Conservation (phyloP, 208 protist species). For the Trypanosoma caninum region DNA sequence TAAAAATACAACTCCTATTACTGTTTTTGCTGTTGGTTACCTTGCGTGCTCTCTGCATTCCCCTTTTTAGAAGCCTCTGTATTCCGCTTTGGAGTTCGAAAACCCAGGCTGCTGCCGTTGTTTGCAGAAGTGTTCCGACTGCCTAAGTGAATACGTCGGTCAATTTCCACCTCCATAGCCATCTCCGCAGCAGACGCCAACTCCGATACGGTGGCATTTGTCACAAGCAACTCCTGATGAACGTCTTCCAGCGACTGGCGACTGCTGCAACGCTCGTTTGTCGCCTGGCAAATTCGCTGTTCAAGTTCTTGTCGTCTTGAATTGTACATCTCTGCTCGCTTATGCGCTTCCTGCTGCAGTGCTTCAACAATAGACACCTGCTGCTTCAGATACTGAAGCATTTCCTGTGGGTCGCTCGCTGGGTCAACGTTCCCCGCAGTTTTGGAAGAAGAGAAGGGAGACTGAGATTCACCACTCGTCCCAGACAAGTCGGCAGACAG, state of each 20-base stretch:
- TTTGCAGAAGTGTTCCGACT: neutral
- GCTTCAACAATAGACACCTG: slow-evolving; percentile 56
- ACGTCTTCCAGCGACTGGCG: slow-evolving; percentile 29
- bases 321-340: slow-evolving; percentile 48
- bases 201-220: slow-evolving; percentile 35
- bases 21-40: too few relatives aligned
- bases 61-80: neutral
- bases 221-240: slow-evolving; percentile 42
- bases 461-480: neutral
- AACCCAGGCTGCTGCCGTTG: slow-evolving; percentile 2
- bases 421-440: neutral
- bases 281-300: slow-evolving; percentile 38
- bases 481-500: neutral
- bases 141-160: slow-evolving; percentile 30
- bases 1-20: too few relatives aligned
- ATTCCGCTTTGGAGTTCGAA: neutral
- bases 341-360: slow-evolving; percentile 49
- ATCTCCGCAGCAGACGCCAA: slow-evolving; percentile 24
- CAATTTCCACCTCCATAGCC: slow-evolving; percentile 24
- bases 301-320: slow-evolving; percentile 43
- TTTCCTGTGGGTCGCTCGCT: slow-evolving; percentile 48
- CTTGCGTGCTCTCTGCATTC: too few relatives aligned
- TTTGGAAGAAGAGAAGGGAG: neutral
- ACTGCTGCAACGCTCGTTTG: slow-evolving; percentile 18
- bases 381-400: slow-evolving; percentile 59